phyloP scores from a whole-genome alignment of 768 basidiomycete species.

The Chlorophyllum brunneum region DNA sequence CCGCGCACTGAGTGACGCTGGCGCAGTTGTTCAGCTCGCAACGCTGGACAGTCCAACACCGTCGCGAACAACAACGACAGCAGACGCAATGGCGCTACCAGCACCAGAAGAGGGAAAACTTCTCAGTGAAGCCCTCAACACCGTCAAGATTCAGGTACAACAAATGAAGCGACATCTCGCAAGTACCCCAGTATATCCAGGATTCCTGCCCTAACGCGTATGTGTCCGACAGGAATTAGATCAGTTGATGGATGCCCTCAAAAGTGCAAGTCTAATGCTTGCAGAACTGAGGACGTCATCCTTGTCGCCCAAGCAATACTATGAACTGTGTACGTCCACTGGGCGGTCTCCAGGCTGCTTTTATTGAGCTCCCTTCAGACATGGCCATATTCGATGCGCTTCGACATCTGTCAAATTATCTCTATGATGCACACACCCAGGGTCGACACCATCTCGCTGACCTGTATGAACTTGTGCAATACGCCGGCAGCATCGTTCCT shows the following conservation, averaged over 20 bases:
- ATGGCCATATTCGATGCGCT: slow-evolving; percentile 99
- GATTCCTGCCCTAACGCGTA: slow-evolving; percentile 8
- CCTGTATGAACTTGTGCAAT: slow-evolving; percentile 99
- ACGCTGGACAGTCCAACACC: slow-evolving; percentile 11
- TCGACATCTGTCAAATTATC: slow-evolving; percentile 91
- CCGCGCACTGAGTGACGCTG: not conserved
- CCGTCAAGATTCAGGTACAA: slow-evolving; percentile 87
- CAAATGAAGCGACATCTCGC: slow-evolving; percentile 95
- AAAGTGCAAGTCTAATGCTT: slow-evolving; percentile 96
- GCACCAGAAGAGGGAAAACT: slow-evolving; percentile 77
- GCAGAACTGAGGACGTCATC: slow-evolving; percentile 93
- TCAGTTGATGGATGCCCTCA: slow-evolving; percentile 98
- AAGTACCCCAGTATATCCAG: slow-evolving; percentile 24
- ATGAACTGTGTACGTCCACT: slow-evolving; percentile 82
- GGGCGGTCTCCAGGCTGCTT: not conserved
- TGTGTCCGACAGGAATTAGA: slow-evolving; percentile 68
- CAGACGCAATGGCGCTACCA: slow-evolving; percentile 35
- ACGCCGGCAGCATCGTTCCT: slow-evolving; percentile 94
- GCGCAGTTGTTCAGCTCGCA: slow-evolving; percentile 7
- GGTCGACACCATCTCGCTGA: slow-evolving; percentile 95
- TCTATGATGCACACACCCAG: slow-evolving; percentile 92
- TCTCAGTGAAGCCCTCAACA: slow-evolving; percentile 79
- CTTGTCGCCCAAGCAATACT: slow-evolving; percentile 95
- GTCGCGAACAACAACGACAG: slow-evolving; percentile 18
- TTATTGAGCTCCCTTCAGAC: slow-evolving; percentile 44